These are phyloP conservation scores for Petasospora fabianii DNA, from an alignment of 1,139 yeast genomes.

Conservation along the genomic window DNA sequence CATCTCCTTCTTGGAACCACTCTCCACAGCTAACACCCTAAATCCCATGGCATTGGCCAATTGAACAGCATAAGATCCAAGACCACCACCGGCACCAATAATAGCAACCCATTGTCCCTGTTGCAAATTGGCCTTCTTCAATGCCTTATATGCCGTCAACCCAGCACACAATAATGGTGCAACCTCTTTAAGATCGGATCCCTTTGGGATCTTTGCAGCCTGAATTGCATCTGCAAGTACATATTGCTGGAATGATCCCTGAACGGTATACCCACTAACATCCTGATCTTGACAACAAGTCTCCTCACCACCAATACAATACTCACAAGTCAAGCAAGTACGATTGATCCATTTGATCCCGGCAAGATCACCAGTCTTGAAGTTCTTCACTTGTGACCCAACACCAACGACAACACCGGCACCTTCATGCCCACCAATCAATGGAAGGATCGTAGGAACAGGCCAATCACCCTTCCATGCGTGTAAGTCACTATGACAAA, in stretches of 20 bases:
- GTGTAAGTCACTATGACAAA: slow-evolving; percentile 17
- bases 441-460: slow-evolving; percentile 9
- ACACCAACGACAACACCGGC: slow-evolving; percentile 16
- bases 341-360: slow-evolving; percentile 19
- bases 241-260: slow-evolving; percentile 65
- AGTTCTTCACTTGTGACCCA: slow-evolving; percentile 15
- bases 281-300: slow-evolving; percentile 57
- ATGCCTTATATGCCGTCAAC: slow-evolving; percentile 63
- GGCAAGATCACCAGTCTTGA: slow-evolving; percentile 14
- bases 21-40: slow-evolving; percentile 59
- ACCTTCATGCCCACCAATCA: slow-evolving; percentile 20
- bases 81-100: slow-evolving; percentile 69
- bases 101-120: slow-evolving; percentile 67
- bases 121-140: slow-evolving; percentile 51
- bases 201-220: slow-evolving; percentile 56
- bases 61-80: slow-evolving; percentile 62
- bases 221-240: slow-evolving; percentile 66
- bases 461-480: slow-evolving; percentile 20
- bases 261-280: slow-evolving; percentile 62
- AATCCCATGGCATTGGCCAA: slow-evolving; percentile 65
- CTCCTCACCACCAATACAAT: slow-evolving; percentile 50
- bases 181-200: slow-evolving; percentile 51
- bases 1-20: slow-evolving; percentile 53
- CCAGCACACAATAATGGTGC: slow-evolving; percentile 72
- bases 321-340: slow-evolving; percentile 18